Evolutionary conservation across 1,284 basidiomycete genomes (phyloP).

Genomic region (Sporisorium scitamineum): DNA sequence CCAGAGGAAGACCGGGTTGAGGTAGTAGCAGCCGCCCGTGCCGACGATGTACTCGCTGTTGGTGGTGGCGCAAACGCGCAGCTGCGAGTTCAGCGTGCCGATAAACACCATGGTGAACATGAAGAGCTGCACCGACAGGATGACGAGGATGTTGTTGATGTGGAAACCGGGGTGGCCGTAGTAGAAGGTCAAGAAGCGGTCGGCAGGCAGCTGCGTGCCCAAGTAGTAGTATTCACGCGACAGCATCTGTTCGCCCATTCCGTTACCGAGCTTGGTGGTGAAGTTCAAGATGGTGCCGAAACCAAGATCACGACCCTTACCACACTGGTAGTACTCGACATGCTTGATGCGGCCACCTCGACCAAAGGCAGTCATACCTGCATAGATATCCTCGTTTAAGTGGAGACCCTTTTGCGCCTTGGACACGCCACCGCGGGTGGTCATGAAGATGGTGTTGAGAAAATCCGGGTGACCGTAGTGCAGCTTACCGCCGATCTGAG

Average conservation of each 20-base stretch:
- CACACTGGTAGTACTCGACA: conserved; percentile 96
- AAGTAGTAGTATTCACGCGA: conserved; percentile 99
- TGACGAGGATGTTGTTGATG: conserved; percentile 94
- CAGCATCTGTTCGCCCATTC: conserved; percentile 99
- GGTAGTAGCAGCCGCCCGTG: conserved; percentile 67
- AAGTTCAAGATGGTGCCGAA: conserved; percentile 99
- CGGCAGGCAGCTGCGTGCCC: conserved; percentile 97
- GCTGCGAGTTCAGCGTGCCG: conserved; percentile 67
- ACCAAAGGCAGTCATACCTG: conserved; percentile 98
- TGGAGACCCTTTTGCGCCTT: conserved; percentile 99
- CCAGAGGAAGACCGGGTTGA: conserved; percentile 68
- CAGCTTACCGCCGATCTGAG: conserved; percentile 97
- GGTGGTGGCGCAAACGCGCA: conserved; percentile 64
- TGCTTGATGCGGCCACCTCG: conserved; percentile 98
- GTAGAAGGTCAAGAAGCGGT: conserved; percentile 99
- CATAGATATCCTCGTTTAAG: conserved; percentile 99
- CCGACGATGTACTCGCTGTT: conserved; percentile 67
- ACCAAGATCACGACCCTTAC: conserved; percentile 97
- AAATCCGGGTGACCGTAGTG: conserved; percentile 99
- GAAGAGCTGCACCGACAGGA: conserved; percentile 68
- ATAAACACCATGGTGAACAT: conserved; percentile 69
- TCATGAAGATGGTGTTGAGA: conserved; percentile 98
- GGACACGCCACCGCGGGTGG: conserved; percentile 95
- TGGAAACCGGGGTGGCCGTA: conserved; percentile 99
- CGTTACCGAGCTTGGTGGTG: conserved; percentile 99